phyloP scores from a whole-genome alignment of 1,284 basidiomycete genomes.

The Cystobasidium pallidum region DNA sequence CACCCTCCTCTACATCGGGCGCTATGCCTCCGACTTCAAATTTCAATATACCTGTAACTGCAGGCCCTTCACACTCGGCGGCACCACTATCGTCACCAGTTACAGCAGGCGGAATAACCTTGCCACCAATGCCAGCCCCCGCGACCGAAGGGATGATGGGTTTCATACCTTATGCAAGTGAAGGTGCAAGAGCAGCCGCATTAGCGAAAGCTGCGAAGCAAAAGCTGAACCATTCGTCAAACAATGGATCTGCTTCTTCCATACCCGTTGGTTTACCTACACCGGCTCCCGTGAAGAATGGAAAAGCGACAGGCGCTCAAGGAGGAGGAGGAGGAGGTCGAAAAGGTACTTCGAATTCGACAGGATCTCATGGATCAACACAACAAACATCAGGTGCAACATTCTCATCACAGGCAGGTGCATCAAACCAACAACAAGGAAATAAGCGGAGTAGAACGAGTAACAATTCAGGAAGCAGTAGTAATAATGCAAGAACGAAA shows the following conservation, averaged over 20 bases:
- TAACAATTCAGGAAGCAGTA: neutral
- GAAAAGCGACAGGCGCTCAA: neutral
- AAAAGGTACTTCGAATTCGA: neutral
- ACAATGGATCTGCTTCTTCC: conserved; percentile 10
- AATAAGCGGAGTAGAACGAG: neutral
- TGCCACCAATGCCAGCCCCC: conserved; percentile 26
- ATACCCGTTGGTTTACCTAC: neutral
- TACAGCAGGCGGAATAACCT: neutral
- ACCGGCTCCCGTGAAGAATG: neutral
- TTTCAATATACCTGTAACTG: neutral
- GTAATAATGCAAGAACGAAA: neutral
- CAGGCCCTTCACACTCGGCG: neutral
- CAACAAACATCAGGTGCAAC: neutral
- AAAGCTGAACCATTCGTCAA: neutral
- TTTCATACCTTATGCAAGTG: conserved; percentile 23
- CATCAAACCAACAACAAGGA: neutral
- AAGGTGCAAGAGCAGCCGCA: conserved; percentile 22
- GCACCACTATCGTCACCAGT: neutral
- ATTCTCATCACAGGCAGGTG: neutral
- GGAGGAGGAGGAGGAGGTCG: neutral
- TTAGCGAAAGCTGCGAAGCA: conserved; percentile 23
- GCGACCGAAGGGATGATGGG: neutral
- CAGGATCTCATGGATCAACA: neutral
- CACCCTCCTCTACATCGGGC: neutral
- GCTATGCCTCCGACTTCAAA: neutral